Percentiles rank a stretch among this genome's conserved stretches.
Evolutionary conservation across 2,329 filamentous ascomycete species (phyloP).

Genomic region (Sporothrix globosa): DNA sequence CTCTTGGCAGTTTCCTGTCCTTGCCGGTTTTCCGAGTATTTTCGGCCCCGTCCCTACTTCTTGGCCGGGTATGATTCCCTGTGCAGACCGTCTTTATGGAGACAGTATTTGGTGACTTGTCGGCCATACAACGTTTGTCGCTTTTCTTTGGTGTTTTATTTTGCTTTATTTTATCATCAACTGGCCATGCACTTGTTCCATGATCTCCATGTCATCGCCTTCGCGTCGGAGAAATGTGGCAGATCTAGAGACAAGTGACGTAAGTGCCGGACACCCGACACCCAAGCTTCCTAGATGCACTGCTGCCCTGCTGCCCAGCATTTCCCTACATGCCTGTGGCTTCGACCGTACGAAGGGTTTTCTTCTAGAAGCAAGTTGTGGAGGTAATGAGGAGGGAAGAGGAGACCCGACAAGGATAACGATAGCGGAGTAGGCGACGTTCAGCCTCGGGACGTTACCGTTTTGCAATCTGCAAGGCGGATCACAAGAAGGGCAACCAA

Average conservation of each 20-base stretch:
- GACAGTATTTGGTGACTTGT: neutral
- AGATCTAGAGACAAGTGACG: neutral
- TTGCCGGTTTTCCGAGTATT: neutral
- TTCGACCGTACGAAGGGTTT: neutral
- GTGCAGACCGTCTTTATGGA: neutral
- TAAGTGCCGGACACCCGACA: too few species aligned
- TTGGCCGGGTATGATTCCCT: neutral
- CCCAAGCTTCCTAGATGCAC: too few species aligned
- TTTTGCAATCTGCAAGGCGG: constrained; percentile 21
- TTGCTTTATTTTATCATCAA: neutral
- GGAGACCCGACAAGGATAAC: neutral
- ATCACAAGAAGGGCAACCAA: neutral
- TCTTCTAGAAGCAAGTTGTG: neutral
- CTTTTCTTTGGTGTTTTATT: neutral
- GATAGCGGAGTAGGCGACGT: neutral
- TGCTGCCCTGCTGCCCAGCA: too few species aligned
- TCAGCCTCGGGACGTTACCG: neutral
- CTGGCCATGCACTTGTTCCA: neutral
- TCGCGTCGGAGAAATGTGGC: constrained; percentile 2
- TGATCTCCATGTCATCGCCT: constrained; percentile 4
- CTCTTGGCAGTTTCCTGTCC: neutral
- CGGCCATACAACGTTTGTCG: neutral
- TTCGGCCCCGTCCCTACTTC: neutral
- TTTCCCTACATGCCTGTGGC: neutral
- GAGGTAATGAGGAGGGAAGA: neutral